Percentiles rank a stretch among this genome's conserved stretches.
phyloP scores from a whole-genome alignment of 129 eudicot species.

The Escallonia herrerae region DNA sequence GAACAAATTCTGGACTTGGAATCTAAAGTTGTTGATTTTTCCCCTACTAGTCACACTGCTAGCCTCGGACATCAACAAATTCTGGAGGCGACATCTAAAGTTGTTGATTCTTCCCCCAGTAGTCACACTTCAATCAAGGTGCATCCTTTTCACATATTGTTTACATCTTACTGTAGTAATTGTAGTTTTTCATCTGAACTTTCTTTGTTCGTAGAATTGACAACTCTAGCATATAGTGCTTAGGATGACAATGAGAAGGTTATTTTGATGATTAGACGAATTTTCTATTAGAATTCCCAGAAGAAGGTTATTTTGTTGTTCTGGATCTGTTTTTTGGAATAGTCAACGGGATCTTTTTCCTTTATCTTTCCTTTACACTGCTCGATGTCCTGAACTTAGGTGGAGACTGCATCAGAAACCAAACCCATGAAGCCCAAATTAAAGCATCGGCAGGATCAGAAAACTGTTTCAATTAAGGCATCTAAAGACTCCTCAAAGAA shows the following conservation, averaged over 20 bases:
- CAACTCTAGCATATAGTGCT: background rate
- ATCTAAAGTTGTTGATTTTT: too few species aligned
- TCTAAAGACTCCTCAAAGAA: slow-evolving; percentile 30
- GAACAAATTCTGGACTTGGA: too few species aligned
- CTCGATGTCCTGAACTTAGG: slow-evolving; percentile 24
- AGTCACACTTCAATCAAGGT: slow-evolving; percentile 43
- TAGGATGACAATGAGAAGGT: slow-evolving; percentile 4
- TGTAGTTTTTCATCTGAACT: background rate
- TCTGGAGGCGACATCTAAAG: too few species aligned
- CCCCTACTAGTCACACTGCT: slow-evolving; percentile 13
- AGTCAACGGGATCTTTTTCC: background rate
- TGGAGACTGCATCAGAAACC: slow-evolving; percentile 26
- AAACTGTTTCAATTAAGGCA: slow-evolving; percentile 24
- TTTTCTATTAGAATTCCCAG: background rate
- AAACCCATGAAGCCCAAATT: slow-evolving; percentile 21
- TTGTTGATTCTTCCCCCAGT: too few species aligned
- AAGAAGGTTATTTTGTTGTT: background rate
- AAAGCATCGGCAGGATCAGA: slow-evolving; percentile 30
- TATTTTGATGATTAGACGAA: background rate
- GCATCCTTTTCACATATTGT: slow-evolving; percentile 4
- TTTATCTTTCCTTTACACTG: slow-evolving; percentile 5
- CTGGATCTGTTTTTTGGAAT: slow-evolving; percentile 1
- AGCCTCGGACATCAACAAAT: slow-evolving; percentile 14
- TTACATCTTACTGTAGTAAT: slow-evolving; percentile 2
- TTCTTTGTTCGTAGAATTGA: background rate